phyloP scores from a whole-genome alignment of 2,329 filamentous ascomycete species.

The Scleromitrula shiraiana region DNA sequence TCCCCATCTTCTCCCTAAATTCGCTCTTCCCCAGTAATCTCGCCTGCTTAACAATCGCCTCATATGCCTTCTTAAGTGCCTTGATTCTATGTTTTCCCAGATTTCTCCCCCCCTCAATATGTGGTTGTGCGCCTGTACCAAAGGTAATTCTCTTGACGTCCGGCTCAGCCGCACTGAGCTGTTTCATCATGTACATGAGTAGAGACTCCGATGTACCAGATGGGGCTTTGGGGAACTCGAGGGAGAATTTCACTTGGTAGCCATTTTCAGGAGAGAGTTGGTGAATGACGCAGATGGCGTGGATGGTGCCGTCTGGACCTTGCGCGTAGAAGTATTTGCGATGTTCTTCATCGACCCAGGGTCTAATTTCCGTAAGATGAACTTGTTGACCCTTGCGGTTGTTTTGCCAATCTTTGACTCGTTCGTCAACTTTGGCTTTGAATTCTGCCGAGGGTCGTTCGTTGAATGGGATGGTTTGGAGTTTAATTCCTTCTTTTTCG shows the following conservation, averaged over 20 bases:
- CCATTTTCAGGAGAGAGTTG: slow-evolving; percentile 74
- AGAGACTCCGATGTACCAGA: slow-evolving; percentile 80
- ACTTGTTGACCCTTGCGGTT: slow-evolving; percentile 79
- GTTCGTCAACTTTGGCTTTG: slow-evolving; percentile 59
- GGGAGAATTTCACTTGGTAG: slow-evolving; percentile 93
- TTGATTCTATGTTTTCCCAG: slow-evolving; percentile 72
- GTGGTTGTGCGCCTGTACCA: slow-evolving; percentile 69
- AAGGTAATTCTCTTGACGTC: slow-evolving; percentile 71
- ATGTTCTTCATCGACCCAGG: slow-evolving; percentile 78
- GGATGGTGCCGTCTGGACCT: slow-evolving; percentile 63
- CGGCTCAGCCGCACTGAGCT: slow-evolving; percentile 42
- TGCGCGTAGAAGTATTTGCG: slow-evolving; percentile 79
- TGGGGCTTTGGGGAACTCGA: slow-evolving; percentile 84
- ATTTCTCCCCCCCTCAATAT: slow-evolving; percentile 72
- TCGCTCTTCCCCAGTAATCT: slow-evolving; percentile 77
- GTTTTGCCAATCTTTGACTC: slow-evolving; percentile 71
- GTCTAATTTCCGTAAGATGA: slow-evolving; percentile 81
- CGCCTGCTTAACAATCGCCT: slow-evolving; percentile 71
- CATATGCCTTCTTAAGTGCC: slow-evolving; percentile 76
- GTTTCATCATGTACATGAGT: slow-evolving; percentile 59
- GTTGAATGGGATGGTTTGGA: slow-evolving; percentile 63
- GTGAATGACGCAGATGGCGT: slow-evolving; percentile 72
- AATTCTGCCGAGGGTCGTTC: slow-evolving; percentile 57
- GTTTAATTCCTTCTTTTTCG: slow-evolving; percentile 76
- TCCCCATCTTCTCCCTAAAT: slow-evolving; percentile 86